These are phyloP conservation scores for Yamadazyma atlantica DNA, from an alignment of 1,139 yeast genomes.

Conservation along the genomic window DNA sequence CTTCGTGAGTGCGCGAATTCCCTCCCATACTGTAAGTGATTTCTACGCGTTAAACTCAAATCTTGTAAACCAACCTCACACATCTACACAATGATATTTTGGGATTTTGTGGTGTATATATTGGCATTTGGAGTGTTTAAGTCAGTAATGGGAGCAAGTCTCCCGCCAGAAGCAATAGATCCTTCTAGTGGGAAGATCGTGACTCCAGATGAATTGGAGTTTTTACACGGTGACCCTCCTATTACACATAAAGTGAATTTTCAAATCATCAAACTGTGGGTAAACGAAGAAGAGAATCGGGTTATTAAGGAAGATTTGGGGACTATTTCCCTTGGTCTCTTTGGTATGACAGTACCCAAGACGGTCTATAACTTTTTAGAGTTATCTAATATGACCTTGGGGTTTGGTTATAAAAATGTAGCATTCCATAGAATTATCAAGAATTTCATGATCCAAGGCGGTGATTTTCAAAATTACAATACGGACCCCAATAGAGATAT, in stretches of 20 bases:
- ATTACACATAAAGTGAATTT: slow-evolving; percentile 28
- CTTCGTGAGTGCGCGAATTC: no score
- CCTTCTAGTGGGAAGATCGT: slow-evolving; percentile 5
- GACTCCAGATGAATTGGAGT: slow-evolving; percentile 11
- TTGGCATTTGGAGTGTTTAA: background rate
- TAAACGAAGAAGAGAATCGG: slow-evolving; percentile 13
- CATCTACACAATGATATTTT: background rate
- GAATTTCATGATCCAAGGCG: slow-evolving; percentile 43
- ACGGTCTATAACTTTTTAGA: slow-evolving; percentile 41
- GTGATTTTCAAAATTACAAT: slow-evolving; percentile 27
- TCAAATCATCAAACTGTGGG: slow-evolving; percentile 16
- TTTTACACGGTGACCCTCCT: slow-evolving; percentile 24
- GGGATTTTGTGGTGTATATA: background rate
- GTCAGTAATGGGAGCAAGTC: background rate
- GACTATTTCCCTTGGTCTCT: slow-evolving; percentile 21
- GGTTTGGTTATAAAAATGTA: slow-evolving; percentile 34
- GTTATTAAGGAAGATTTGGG: slow-evolving; percentile 17
- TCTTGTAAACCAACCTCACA: background rate
- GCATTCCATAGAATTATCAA: slow-evolving; percentile 39
- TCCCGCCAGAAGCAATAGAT: background rate
- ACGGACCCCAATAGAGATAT: slow-evolving; percentile 20
- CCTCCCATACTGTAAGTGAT: no score
- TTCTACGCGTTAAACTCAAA: background rate
- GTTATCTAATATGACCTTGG: slow-evolving; percentile 30
- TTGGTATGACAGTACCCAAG: slow-evolving; percentile 33